phyloP scores from a whole-genome alignment of 75 land plant genomes.

The Adiantum capillusveneris region DNA sequence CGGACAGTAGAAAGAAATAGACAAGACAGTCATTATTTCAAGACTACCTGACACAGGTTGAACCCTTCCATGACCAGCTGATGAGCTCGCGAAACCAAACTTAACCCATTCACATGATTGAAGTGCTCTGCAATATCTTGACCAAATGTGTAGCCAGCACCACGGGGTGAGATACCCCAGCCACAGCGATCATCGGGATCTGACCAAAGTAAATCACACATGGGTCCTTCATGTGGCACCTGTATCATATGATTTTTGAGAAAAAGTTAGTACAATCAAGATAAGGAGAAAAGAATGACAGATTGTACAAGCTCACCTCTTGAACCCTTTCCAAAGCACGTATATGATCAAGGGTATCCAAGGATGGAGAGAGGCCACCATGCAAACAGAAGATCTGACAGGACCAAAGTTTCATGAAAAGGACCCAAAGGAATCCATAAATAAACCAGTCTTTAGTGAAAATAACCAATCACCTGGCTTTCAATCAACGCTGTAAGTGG shows the following conservation, averaged over 20 bases:
- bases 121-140: conserved; percentile 91
- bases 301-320: conserved; percentile 36
- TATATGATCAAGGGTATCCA: conserved; percentile 79
- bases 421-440: too few relatives aligned
- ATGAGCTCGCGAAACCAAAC: conserved; percentile 88
- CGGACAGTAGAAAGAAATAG: not conserved
- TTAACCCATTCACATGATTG: conserved; percentile 80
- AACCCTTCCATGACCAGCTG: conserved; percentile 96
- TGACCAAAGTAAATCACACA: conserved; percentile 92
- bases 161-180: conserved; percentile 95
- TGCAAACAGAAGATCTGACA: conserved; percentile 78
- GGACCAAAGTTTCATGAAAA: not conserved
- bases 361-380: conserved; percentile 88
- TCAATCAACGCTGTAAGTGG: conserved; percentile 82
- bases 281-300: not conserved
- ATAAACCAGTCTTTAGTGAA: not conserved
- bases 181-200: conserved; percentile 93
- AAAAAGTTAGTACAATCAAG: conserved; percentile 2
- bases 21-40: not conserved
- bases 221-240: conserved; percentile 91
- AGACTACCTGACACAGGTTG: conserved; percentile 78
- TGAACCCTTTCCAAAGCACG: conserved; percentile 82
- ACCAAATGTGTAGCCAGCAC: conserved; percentile 84
- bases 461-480: conserved; percentile 43
- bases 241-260: conserved; percentile 8